Conservation (phyloP, 768 basidiomycete genomes). For the Tricholoma hemisulphureum region DNA sequence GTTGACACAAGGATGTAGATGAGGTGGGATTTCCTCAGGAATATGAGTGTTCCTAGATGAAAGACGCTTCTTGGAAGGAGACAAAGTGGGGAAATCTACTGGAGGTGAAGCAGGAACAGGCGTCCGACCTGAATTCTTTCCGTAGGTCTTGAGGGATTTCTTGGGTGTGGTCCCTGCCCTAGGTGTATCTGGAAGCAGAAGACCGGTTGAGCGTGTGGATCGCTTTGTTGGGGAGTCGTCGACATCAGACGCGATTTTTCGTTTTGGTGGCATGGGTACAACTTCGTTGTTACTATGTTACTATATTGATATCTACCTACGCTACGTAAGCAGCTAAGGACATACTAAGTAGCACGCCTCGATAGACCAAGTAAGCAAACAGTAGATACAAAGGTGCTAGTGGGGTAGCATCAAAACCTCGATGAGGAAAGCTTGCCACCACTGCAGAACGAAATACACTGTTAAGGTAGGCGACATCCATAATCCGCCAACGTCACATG, state of each 20-base stretch:
- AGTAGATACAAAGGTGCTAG: no score
- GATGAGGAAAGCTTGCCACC: no score
- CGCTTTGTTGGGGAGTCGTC: conserved; percentile 34
- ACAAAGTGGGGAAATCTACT: not conserved
- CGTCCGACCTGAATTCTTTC: not conserved
- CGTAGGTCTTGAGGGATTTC: conserved; percentile 10
- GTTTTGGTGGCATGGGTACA: conserved; percentile 43
- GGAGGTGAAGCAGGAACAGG: not conserved
- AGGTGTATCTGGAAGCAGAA: conserved; percentile 1
- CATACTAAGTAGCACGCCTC: no score
- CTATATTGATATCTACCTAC: no score
- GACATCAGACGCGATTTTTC: conserved; percentile 35
- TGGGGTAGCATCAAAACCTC: no score
- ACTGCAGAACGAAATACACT: no score
- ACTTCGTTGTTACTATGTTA: no score
- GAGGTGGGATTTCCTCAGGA: conserved; percentile 33
- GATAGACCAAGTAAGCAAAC: no score
- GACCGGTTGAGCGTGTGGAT: conserved; percentile 22
- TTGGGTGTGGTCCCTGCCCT: conserved; percentile 6
- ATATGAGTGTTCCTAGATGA: conserved; percentile 13
- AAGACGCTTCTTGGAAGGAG: conserved; percentile 10
- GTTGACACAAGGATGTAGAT: conserved; percentile 45
- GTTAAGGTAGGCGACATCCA: no score
- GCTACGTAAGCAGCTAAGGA: no score
- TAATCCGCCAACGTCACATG: no score